Percentiles rank a stretch among this genome's conserved stretches.
These are phyloP conservation scores for Boehmeria nivea DNA, from an alignment of 306 rosid species.

Conservation along the genomic window DNA sequence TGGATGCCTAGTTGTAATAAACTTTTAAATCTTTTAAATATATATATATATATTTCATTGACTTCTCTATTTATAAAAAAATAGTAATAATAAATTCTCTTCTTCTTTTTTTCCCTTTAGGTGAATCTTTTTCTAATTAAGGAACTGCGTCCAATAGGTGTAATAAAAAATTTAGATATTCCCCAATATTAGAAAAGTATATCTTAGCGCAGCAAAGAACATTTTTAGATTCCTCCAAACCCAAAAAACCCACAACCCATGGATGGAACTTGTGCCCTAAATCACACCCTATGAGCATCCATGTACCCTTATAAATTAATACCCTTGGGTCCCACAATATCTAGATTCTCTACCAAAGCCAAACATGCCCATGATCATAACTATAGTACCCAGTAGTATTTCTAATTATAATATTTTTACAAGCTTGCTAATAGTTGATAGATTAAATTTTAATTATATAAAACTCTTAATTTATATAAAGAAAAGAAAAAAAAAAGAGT, in stretches of 20 bases:
- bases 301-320: slow-evolving; percentile 34
- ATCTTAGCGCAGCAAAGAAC: slow-evolving; percentile 12
- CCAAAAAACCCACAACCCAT: slow-evolving; percentile 27
- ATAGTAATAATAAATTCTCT: not conserved
- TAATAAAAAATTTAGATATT: slow-evolving; percentile 12
- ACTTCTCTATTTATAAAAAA: not conserved
- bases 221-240: slow-evolving; percentile 41
- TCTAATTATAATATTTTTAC: too few relatives aligned
- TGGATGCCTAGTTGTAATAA: not conserved
- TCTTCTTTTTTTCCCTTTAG: not conserved
- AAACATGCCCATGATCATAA: slow-evolving; percentile 23
- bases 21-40: not conserved
- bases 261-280: slow-evolving; percentile 49
- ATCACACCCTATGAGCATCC: slow-evolving; percentile 37
- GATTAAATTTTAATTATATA: not conserved
- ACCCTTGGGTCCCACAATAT: slow-evolving; percentile 52
- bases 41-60: too few relatives aligned
- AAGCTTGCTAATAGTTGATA: too few relatives aligned
- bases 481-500: slow-evolving; percentile 24
- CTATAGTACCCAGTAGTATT: slow-evolving; percentile 10
- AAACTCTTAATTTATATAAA: slow-evolving; percentile 24
- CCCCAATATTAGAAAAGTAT: slow-evolving; percentile 15
- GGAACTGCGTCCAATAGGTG: not conserved
- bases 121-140: slow-evolving; percentile 7
- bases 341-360: slow-evolving; percentile 74